Evolutionary conservation across 2,329 filamentous ascomycete genomes (phyloP), one percentile per base, ranked within the genome.

Genomic region (Cladophialophora exuberans): DNA sequence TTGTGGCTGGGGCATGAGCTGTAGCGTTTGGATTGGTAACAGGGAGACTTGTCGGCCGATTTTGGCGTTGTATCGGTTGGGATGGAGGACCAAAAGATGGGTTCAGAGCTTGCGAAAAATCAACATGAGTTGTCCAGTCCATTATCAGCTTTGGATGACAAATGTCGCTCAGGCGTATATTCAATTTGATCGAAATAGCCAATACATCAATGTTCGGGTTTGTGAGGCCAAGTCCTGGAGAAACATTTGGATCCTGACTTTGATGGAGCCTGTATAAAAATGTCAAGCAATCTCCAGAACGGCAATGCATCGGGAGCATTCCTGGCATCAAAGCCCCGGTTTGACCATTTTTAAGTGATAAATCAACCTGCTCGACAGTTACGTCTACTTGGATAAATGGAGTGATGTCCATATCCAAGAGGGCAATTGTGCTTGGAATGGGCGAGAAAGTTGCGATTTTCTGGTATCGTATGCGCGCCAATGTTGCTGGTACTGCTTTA

Each of bases 221-320:
- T 11, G 35, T 18, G 26, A 44, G 22, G 38, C 52, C 46, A 52
- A 56, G 63, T 60, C 17, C 61, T 36, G 35, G 62, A 66, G 18
- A 35, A 4, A 31, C 22, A 17, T 25, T 53, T 20, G 41, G 33
- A 17, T 36, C 72, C 70, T n/a, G 33, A 69, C 35, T 67, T 7
- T 74, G 74, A 1, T 70, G 73, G 23, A 82, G 70, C 62, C 77
- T 80, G 66, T 83, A 85, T 17, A 84, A 68, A 45, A 83, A 70
- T 0, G 81, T 81, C n/a, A 82, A 66, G 62, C 83, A 79, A 53
- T 85, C 82, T 53, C 80, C 76, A 10, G 81, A 78, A 11, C 74
- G 76, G 62, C 78, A 76, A 9, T 67, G 63, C 13, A 76, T 68
- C 0, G 75, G 71, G 13, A 72, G 69, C 3, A 68, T 64, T 3